Base-by-base conservation (phyloP, 495 filamentous ascomycete species). In the Podospora fimiseda region DNA sequence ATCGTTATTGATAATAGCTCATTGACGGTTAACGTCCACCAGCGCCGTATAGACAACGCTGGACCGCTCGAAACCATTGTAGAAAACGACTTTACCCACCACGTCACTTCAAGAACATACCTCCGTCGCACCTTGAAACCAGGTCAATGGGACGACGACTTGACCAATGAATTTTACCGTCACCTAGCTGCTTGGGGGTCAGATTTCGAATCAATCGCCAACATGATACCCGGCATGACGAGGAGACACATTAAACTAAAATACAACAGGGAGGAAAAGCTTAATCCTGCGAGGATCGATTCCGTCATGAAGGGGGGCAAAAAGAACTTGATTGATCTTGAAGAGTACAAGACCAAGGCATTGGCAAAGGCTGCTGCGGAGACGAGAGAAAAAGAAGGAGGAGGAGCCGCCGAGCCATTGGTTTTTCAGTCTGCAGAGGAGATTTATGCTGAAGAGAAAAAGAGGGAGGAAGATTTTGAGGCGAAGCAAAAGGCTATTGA, bases 181-280 rank as follows among this genome's bases (percentile, higher is more conserved):
- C 86, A 85, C 0, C 73, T 98, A 2, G 73, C 79, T 22, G 89
- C 88, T 79, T 96, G 94, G 63, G 94, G 93, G 22, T 96, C 90
- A 0, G 90, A 97, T 64, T 97, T 97, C 64, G 80, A 84, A 67
- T 87, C 89, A 58, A 94, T 98, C 60, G 80, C 81, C 59, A 83
- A 80, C 53, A 75, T 96, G 75, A 95, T 98, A 62, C 82, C 83
- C 0, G 81, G 81, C 23, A 79, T 86, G 18, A 87, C 75, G 20
- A 76, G 93, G 45, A 81, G 84, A 15, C 82, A 89, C 59, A 83
- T 97, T 64, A 96, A 96, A 71, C 69, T 86, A 43, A 98, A 97
- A 67, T 98, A 94, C 72, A 88, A 86, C 57, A 87, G 85, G 48
- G 93, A 98, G 69, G 94, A 97, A 70, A 76, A 81, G n/a, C 71